Evolutionary conservation across 176 grass and related monocot species (phyloP).

Genomic region (Musa beccarii): DNA sequence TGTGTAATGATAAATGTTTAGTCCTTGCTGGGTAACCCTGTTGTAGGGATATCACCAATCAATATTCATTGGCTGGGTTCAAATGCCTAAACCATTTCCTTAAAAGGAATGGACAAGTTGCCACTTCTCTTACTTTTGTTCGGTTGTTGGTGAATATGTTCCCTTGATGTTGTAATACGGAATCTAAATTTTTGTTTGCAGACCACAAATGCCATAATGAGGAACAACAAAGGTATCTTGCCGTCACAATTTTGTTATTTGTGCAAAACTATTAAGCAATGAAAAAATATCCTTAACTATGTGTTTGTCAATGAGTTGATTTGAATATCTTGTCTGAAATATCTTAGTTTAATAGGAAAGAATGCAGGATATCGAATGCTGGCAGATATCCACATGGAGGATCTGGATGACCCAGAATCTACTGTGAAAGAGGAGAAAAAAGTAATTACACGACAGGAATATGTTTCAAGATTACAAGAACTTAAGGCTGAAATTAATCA

Average conservation of each 20-base stretch:
- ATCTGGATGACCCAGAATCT: conserved; percentile 7
- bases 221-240: conserved; percentile 14
- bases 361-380: conserved; percentile 2
- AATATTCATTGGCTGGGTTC: not conserved
- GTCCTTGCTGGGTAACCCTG: not conserved
- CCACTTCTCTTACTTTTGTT: not conserved
- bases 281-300: not conserved
- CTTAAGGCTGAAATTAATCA: conserved; percentile 18
- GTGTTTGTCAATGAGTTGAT: not conserved
- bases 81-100: not conserved
- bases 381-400: conserved; percentile 14
- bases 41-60: not conserved
- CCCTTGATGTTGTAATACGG: not conserved
- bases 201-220: conserved; percentile 5
- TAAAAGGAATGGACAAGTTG: not conserved
- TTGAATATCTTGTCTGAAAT: not conserved
- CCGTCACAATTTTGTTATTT: not conserved
- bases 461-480: conserved; percentile 15
- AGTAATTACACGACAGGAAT: conserved; percentile 7
- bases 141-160: not conserved
- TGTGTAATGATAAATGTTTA: not conserved
- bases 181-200: not conserved
- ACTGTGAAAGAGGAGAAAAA: conserved; percentile 11
- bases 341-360: conserved; percentile 4
- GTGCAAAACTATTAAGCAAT: not conserved